These are phyloP conservation scores for Annulohypoxylon truncatum DNA, from an alignment of 2,329 filamentous ascomycete genomes.

Conservation along the genomic window DNA sequence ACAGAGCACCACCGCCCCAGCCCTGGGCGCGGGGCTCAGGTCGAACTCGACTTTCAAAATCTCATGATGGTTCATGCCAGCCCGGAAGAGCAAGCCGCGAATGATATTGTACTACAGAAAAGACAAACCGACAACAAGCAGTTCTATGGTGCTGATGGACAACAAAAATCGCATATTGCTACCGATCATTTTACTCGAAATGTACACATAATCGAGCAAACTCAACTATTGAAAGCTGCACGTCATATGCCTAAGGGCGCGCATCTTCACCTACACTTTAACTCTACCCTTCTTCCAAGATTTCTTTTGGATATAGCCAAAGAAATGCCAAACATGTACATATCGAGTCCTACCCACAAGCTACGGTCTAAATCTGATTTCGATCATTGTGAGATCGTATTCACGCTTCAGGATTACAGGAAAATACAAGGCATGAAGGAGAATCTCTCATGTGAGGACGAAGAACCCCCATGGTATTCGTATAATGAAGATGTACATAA, in stretches of 20 bases:
- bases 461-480: not conserved
- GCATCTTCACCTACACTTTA: slow-evolving; percentile 82
- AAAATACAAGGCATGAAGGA: slow-evolving; percentile 59
- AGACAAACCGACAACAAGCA: slow-evolving; percentile 39
- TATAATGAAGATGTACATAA: slow-evolving; percentile 38
- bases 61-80: slow-evolving; percentile 30
- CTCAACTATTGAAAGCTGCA: slow-evolving; percentile 68
- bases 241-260: slow-evolving; percentile 75
- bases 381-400: slow-evolving; percentile 64
- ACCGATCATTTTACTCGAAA: slow-evolving; percentile 71
- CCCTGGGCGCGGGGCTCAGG: not conserved
- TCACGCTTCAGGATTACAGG: slow-evolving; percentile 22
- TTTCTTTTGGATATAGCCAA: slow-evolving; percentile 67
- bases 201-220: slow-evolving; percentile 63
- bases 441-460: slow-evolving; percentile 48
- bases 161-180: slow-evolving; percentile 36
- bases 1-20: not conserved
- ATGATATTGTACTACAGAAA: slow-evolving; percentile 21
- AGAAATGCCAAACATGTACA: slow-evolving; percentile 74
- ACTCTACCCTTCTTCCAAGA: slow-evolving; percentile 73
- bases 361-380: slow-evolving; percentile 55
- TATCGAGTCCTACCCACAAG: slow-evolving; percentile 68
- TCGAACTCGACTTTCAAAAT: slow-evolving; percentile 39
- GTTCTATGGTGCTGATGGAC: slow-evolving; percentile 22
- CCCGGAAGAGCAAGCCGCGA: slow-evolving; percentile 26